phyloP scores from a whole-genome alignment of 495 filamentous ascomycete genomes.

The Penicillium malachiteum region DNA sequence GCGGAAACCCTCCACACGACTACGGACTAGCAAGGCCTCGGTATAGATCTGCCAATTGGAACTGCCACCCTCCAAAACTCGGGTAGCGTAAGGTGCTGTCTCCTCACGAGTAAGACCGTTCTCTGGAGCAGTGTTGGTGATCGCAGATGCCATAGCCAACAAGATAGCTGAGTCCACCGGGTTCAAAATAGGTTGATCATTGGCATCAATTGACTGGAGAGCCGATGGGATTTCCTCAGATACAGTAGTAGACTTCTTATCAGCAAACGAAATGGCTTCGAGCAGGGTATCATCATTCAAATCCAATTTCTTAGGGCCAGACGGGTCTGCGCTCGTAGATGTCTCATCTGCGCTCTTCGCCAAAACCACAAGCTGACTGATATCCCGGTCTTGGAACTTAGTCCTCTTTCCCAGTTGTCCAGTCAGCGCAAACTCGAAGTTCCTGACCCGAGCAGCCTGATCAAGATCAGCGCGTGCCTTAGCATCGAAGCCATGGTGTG shows the following conservation, averaged over 20 bases:
- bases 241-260: conserved; percentile 42
- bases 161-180: conserved; percentile 85
- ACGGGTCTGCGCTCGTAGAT: conserved; percentile 18
- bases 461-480: conserved; percentile 71
- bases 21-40: conserved; percentile 82
- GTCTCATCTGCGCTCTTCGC: conserved; percentile 63
- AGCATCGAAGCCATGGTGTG: conserved; percentile 78
- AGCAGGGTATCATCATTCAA: conserved; percentile 92
- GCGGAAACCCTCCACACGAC: conserved; percentile 81
- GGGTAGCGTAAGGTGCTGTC: conserved; percentile 83
- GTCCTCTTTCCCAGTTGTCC: conserved; percentile 89
- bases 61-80: conserved; percentile 83
- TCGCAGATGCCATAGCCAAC: conserved; percentile 75
- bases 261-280: conserved; percentile 78
- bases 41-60: conserved; percentile 99
- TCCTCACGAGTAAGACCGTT: conserved; percentile 89
- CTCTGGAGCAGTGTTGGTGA: conserved; percentile 81
- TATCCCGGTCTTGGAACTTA: conserved; percentile 84
- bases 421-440: conserved; percentile 80
- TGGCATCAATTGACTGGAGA: conserved; percentile 65
- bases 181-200: conserved; percentile 76
- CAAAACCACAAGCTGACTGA: conserved; percentile 87
- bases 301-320: conserved; percentile 63
- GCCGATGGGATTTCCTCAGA: conserved; percentile 58
- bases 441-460: conserved; percentile 58